These are phyloP conservation scores for Cavenderia fasciculata DNA, from an alignment of 78 protist species.

Conservation along the genomic window DNA sequence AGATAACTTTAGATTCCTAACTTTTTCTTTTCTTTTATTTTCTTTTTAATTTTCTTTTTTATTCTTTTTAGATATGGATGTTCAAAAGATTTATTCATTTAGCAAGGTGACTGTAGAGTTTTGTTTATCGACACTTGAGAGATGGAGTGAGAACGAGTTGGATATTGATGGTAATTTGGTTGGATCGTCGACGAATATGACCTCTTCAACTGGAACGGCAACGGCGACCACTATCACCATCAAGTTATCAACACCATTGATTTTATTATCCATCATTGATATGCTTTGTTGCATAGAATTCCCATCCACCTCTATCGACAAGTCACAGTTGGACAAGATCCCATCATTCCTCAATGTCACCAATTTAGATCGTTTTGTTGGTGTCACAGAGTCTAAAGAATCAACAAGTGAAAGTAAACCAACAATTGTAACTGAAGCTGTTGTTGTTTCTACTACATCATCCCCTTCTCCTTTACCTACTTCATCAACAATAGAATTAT, in stretches of 20 bases:
- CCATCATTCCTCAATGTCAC: conserved; percentile 46
- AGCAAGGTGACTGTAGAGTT: conserved; percentile 35
- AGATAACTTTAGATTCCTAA: not conserved
- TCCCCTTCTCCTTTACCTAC: not conserved
- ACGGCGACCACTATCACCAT: not conserved
- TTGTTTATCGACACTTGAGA: conserved; percentile 30
- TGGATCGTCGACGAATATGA: too few relatives aligned
- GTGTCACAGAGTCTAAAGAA: too few relatives aligned
- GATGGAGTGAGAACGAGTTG: conserved; percentile 41
- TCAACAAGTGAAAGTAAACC: too few relatives aligned
- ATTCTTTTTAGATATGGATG: not conserved
- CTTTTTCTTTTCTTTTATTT: not conserved
- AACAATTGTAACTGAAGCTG: too few relatives aligned
- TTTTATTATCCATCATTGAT: conserved; percentile 50
- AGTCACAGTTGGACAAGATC: conserved; percentile 6
- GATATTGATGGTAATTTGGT: not conserved
- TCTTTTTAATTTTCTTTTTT: not conserved
- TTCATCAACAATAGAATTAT: not conserved
- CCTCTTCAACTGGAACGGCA: too few relatives aligned
- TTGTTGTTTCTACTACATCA: conserved; percentile 13
- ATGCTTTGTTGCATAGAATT: conserved; percentile 72
- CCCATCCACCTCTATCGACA: conserved; percentile 40
- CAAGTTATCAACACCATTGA: not conserved
- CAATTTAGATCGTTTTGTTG: too few relatives aligned
- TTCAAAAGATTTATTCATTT: not conserved